These are phyloP conservation scores for Aspergillus ibericus DNA, from an alignment of 2,329 filamentous ascomycete genomes.

Conservation along the genomic window DNA sequence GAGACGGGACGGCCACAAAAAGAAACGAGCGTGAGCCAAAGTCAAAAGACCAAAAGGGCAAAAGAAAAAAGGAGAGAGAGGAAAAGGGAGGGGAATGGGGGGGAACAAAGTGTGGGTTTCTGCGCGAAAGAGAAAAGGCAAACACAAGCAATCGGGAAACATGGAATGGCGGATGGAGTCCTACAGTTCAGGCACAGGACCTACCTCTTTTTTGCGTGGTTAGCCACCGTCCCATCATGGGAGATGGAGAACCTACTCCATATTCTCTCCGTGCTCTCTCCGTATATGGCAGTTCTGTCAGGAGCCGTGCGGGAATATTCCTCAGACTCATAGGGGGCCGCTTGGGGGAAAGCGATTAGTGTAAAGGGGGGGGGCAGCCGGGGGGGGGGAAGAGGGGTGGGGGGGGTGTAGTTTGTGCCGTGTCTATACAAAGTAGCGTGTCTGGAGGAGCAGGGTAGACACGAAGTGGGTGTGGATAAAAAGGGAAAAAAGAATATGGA, in stretches of 20 bases:
- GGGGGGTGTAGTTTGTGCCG: constrained; percentile 19
- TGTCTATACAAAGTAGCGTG: constrained; percentile 20
- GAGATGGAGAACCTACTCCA: background rate
- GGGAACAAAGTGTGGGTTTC: background rate
- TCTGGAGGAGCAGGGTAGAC: constrained; percentile 11
- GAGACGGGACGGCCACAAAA: background rate
- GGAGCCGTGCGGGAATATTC: constrained; percentile 3
- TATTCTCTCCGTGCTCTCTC: background rate
- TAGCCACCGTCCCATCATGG: background rate
- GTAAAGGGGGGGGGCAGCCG: background rate
- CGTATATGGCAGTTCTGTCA: constrained; percentile 4
- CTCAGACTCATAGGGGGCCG: constrained; percentile 2
- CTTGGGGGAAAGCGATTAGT: background rate
- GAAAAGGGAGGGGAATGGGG: background rate
- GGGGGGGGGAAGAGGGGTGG: background rate
- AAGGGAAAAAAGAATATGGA: constrained; percentile 3
- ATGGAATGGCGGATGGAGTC: background rate
- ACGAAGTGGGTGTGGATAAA: constrained; percentile 21
- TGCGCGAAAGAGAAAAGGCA: constrained; percentile 9
- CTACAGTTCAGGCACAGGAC: constrained; percentile 3
- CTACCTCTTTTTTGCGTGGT: background rate
- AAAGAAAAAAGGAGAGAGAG: constrained; percentile 12
- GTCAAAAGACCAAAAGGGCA: constrained; percentile 8
- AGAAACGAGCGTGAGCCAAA: background rate
- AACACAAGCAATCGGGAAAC: constrained; percentile 7